Base-by-base conservation (phyloP, 2,329 filamentous ascomycete genomes). In the Albifimbria verrucaria region DNA sequence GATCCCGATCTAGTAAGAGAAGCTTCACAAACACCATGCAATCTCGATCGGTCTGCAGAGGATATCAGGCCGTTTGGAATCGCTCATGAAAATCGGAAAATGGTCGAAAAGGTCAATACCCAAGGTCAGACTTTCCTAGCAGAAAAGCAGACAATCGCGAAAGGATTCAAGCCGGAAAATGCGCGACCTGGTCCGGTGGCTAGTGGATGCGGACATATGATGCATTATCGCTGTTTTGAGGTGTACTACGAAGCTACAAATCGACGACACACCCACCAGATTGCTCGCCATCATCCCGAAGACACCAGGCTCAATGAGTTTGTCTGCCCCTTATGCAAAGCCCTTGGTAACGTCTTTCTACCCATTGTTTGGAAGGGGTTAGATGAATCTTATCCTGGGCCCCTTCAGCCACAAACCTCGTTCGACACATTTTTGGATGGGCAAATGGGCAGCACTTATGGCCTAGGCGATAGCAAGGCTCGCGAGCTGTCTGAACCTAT, bases 171-270 rank as follows among this genome's bases (percentile, higher is more conserved):
- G 3, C 78, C 85, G 7, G 77, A 80, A 10, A 78, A 85, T 41
- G 85, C 85, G 28, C 78, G 81, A 24, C 77, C 82, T 18, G 94
- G 92, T 0, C 89, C 93, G 1, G 88, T 97, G 2, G 90, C 92
- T 11, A 90, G 89, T 32, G 91, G 93, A 10, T 99, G 94, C 70
- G 94, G 94, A 3, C 94, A 99, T 69, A 95, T 99, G 65, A 99
- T 99, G 94, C 94, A 99, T 69, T 97, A 90, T 68, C 86, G 83
- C 60, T 99, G 94, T 72, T 99, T 99, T 66, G 92, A 97, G 64
- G 83, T 89, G 41, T 99, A 97, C 65, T 88, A 90, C 59, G 84
- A 89, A 45, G 91, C 93, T 4, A 96, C 91, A 1, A 80, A 87
- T 50, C 82, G 92, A 55, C 84, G 94, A 39, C 95, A 99, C 66